A percentile compares a stretch with the other conserved stretches of the same genome.
Evolutionary conservation across 768 basidiomycete species (phyloP).

Genomic region (Sarcomyxa edulis): DNA sequence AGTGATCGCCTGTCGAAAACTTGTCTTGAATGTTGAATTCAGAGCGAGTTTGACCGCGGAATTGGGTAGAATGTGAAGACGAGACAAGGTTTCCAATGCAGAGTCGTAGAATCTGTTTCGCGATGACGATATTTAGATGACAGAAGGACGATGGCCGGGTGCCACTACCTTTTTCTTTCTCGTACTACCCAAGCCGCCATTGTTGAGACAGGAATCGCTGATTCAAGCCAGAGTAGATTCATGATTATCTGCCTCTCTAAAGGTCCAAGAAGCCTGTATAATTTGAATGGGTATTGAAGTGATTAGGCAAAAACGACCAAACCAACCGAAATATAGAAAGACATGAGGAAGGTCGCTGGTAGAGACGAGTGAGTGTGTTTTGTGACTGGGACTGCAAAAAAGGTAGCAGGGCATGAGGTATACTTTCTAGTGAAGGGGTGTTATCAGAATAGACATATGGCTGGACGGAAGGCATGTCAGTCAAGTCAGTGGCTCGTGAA

Average conservation of each 20-base stretch:
- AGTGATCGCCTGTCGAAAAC: slow-evolving; percentile 78
- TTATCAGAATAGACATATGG: slow-evolving; percentile 22
- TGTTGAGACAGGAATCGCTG: slow-evolving; percentile 56
- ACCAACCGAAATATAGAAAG: slow-evolving; percentile 83
- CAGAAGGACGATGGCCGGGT: slow-evolving; percentile 7
- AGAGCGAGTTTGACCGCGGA: slow-evolving; percentile 59
- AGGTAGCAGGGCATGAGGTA: slow-evolving; percentile 64
- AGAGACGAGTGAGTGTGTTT: slow-evolving; percentile 71
- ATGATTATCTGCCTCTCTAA: slow-evolving; percentile 83
- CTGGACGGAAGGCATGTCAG: slow-evolving; percentile 11
- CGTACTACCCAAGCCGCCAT: slow-evolving; percentile 75
- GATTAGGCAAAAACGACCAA: slow-evolving; percentile 5
- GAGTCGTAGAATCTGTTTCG: slow-evolving; percentile 61
- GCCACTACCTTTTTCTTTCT: slow-evolving; percentile 65
- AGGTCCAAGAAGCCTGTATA: slow-evolving; percentile 62
- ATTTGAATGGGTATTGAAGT: slow-evolving; percentile 9
- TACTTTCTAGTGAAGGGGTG: slow-evolving; percentile 19
- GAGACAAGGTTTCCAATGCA: slow-evolving; percentile 56
- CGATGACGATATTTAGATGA: not conserved
- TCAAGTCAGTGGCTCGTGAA: not conserved
- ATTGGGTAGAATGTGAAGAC: slow-evolving; percentile 65
- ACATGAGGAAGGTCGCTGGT: slow-evolving; percentile 83
- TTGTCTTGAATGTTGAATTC: slow-evolving; percentile 71
- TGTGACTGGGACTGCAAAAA: slow-evolving; percentile 82
- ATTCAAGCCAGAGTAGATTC: slow-evolving; percentile 87